Base-by-base conservation (phyloP, 257 asterid species). In the Salvia rosmarinus region DNA sequence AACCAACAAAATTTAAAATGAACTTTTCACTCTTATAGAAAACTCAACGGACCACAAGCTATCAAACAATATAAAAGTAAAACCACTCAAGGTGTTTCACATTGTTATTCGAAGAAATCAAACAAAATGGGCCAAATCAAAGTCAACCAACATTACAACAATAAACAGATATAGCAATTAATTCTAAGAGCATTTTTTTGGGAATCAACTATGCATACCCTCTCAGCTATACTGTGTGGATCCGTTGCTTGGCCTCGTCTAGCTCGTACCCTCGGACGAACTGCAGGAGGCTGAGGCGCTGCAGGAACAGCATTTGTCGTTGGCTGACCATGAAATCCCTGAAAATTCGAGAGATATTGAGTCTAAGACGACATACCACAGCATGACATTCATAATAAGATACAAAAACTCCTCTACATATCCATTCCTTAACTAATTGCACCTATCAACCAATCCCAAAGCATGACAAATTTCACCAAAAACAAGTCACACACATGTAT, bases 161-260 rank as follows among this genome's bases (percentile, higher is more conserved):
- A 35, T n/a, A 59, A 61, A 9, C n/a, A n/a, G n/a, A 32, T 32
- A 56, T 57, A 55, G 32, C 39, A n/a, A 30, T 30, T 10, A 65
- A 28, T 21, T 58, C 5, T 56, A 55, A 14, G 70, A 30, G 40
- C 46, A 21, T 50, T 57, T 63, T 32, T 55, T n/a, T n/a, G 20
- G 40, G 44, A 62, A 59, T 17, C 67, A 14, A 32, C 20, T 64
- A 65, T 9, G 51, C 78, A 43, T 95, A 95, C 99, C 94, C 99
- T 83, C 83, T 95, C 99, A 42, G 99, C 99, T 76, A 95, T 95
- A 80, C 99, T 95, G 84, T 95, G 99, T 72, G 99, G 99, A 85
- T 95, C 99, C 0, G 99, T 95, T 54, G 99, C 99, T 82, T 95
- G 99, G 76, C 98, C 98, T 83, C 99, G 83, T 80, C 98, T 89